A percentile compares a stretch with the other conserved stretches of the same genome.
Evolutionary conservation across 192 early-diverging fungal species (phyloP).

Genomic region (Backusella tuberculispora): DNA sequence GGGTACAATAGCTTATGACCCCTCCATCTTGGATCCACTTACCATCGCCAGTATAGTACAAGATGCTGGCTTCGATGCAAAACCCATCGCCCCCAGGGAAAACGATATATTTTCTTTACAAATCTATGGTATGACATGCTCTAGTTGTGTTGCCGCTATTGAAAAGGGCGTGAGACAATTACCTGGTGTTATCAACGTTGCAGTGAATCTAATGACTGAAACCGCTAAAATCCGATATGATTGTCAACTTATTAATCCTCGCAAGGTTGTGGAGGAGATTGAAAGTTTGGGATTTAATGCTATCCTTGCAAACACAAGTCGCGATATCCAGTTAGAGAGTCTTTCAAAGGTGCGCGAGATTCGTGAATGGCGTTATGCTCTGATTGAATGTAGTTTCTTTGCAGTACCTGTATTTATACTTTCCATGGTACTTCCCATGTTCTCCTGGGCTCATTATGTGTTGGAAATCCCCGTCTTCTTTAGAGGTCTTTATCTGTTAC

Average conservation of each 20-base stretch:
- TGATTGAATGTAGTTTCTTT: slow-evolving; percentile 70
- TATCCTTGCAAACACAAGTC: slow-evolving; percentile 16
- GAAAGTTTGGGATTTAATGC: slow-evolving; percentile 68
- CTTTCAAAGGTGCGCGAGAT: slow-evolving; percentile 87
- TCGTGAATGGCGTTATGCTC: slow-evolving; percentile 71
- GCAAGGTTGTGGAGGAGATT: slow-evolving; percentile 80
- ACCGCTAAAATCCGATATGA: slow-evolving; percentile 73
- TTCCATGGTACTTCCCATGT: slow-evolving; percentile 74
- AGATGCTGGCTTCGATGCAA: slow-evolving; percentile 83
- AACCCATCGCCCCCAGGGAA: slow-evolving; percentile 13
- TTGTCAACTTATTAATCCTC: slow-evolving; percentile 56
- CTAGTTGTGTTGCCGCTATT: slow-evolving; percentile 81
- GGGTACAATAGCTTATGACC: slow-evolving; percentile 74
- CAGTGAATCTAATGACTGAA: slow-evolving; percentile 78
- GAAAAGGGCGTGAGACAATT: slow-evolving; percentile 56
- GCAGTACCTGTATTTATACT: slow-evolving; percentile 84
- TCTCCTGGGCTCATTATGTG: slow-evolving; percentile 43
- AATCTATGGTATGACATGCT: slow-evolving; percentile 85
- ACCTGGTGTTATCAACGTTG: slow-evolving; percentile 45
- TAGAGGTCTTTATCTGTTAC: slow-evolving; percentile 67
- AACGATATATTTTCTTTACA: slow-evolving; percentile 39
- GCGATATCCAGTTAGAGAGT: slow-evolving; percentile 86
- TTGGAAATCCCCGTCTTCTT: slow-evolving; percentile 29
- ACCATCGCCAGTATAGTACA: slow-evolving; percentile 71
- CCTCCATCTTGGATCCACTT: slow-evolving; percentile 38